Evolutionary conservation across 176 grass and related monocot genomes (phyloP).

Genomic region (Musa beccarii): DNA sequence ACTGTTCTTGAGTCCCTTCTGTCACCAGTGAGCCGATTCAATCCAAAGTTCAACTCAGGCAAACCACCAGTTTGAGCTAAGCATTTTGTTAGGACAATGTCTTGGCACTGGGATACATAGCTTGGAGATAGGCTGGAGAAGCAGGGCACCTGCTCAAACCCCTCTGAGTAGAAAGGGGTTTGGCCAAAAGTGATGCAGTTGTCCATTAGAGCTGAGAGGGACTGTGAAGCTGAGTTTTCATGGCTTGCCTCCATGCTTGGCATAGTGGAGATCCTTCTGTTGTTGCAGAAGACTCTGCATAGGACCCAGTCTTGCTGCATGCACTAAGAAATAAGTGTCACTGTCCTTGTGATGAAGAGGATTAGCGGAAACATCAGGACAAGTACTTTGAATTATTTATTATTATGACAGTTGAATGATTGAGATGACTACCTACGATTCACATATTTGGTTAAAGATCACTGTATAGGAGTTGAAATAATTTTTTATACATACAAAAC

Average conservation of each 20-base stretch:
- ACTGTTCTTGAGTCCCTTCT: constrained; percentile 35
- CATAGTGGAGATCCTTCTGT: constrained; percentile 40
- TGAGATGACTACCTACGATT: too few relatives aligned
- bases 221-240: constrained; percentile 22
- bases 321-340: background rate
- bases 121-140: constrained; percentile 84
- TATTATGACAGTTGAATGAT: background rate
- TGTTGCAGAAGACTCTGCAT: constrained; percentile 83
- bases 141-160: constrained; percentile 99
- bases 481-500: too few relatives aligned
- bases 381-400: background rate
- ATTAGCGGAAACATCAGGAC: background rate
- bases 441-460: too few relatives aligned
- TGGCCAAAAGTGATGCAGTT: constrained; percentile 43
- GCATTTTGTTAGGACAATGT: constrained; percentile 13
- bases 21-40: constrained; percentile 22
- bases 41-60: constrained; percentile 22
- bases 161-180: constrained; percentile 32
- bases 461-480: too few relatives aligned
- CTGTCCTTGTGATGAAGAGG: background rate
- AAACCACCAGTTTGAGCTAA: background rate
- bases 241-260: constrained; percentile 22
- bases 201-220: constrained; percentile 67
- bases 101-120: constrained; percentile 26
- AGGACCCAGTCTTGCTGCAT: constrained; percentile 91